A percentile compares a stretch with the other conserved stretches of the same genome.
Evolutionary conservation across 2,329 filamentous ascomycete species (phyloP).

Genomic region (Botryotinia narcissicola): DNA sequence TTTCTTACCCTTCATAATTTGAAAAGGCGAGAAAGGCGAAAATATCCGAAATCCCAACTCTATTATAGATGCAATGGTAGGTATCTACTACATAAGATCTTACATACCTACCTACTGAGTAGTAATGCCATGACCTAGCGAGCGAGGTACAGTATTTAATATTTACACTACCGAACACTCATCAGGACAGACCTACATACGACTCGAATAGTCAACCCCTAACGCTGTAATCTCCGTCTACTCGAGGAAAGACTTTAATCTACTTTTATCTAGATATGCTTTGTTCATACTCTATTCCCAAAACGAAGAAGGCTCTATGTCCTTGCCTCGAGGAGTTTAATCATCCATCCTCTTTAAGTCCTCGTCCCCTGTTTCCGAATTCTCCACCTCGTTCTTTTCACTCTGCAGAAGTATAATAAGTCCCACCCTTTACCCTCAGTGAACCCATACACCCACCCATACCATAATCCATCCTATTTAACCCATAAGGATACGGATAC

Average conservation of each 20-base stretch:
- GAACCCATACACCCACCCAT: neutral
- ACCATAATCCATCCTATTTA: neutral
- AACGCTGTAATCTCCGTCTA: neutral
- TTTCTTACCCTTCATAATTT: neutral
- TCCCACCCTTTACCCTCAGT: neutral
- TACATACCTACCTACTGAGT: neutral
- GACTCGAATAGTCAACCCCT: neutral
- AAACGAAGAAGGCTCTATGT: neutral
- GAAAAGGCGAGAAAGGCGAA: slow-evolving; percentile 6
- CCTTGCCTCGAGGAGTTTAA: neutral
- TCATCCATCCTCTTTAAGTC: neutral
- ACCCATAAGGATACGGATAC: slow-evolving; percentile 4
- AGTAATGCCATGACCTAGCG: neutral
- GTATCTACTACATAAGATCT: neutral
- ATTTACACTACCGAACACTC: slow-evolving; percentile 1
- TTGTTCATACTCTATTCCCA: neutral
- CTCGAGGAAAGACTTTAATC: neutral
- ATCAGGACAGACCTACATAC: neutral
- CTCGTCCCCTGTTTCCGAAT: neutral
- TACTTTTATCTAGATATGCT: neutral
- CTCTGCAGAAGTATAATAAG: neutral
- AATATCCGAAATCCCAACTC: neutral
- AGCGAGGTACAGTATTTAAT: neutral
- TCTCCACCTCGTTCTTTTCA: neutral
- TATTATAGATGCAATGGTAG: neutral